These are phyloP conservation scores for Letharia columbiana DNA, from an alignment of 495 filamentous ascomycete species.

Conservation along the genomic window DNA sequence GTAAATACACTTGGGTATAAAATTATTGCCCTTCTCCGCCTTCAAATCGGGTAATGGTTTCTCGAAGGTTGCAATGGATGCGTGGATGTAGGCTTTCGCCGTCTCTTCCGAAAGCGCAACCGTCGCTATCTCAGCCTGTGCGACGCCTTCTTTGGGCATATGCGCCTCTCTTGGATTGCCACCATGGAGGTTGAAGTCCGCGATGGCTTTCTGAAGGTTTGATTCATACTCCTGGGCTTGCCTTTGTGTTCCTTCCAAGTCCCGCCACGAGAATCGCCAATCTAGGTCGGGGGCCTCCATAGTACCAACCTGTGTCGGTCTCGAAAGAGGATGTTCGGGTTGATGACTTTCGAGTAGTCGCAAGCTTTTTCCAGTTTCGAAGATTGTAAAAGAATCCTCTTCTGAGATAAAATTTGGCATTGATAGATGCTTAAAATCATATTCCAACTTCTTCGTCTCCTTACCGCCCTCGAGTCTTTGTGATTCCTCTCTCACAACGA, in stretches of 20 bases:
- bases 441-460: constrained; percentile 47
- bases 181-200: constrained; percentile 18
- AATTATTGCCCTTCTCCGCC: background rate
- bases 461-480: constrained; percentile 47
- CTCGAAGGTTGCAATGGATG: constrained; percentile 38
- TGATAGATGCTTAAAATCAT: constrained; percentile 48
- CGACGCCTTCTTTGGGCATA: constrained; percentile 2
- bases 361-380: constrained; percentile 70
- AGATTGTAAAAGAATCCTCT: constrained; percentile 57
- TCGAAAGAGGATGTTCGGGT: constrained; percentile 67
- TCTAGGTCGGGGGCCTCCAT: constrained; percentile 49
- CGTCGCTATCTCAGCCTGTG: constrained; percentile 30
- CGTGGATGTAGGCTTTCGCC: constrained; percentile 39
- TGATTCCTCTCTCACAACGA: constrained; percentile 49
- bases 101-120: constrained; percentile 44
- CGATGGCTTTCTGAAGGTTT: constrained; percentile 38
- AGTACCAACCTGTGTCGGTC: constrained; percentile 36
- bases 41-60: constrained; percentile 15
- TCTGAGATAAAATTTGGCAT: constrained; percentile 59
- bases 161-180: constrained; percentile 9
- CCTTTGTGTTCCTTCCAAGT: constrained; percentile 53
- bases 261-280: constrained; percentile 70
- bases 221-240: constrained; percentile 57
- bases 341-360: constrained; percentile 64
- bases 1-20: background rate